Evolutionary conservation across 345 rosid genomes (phyloP).

Genomic region (Linum trigynum): DNA sequence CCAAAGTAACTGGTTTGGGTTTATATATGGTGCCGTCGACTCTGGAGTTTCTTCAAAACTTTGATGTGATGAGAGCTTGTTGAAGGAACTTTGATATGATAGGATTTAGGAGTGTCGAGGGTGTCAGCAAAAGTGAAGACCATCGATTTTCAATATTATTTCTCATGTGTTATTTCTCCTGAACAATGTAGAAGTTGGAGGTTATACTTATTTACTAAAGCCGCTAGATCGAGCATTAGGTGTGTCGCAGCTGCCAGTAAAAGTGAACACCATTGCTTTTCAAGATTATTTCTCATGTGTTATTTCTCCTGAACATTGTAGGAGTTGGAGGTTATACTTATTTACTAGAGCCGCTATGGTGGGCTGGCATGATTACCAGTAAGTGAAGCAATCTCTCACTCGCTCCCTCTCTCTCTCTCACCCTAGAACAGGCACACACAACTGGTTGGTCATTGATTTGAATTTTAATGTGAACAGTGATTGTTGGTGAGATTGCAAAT

Average conservation of each 20-base stretch:
- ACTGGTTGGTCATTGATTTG: constrained; percentile 2
- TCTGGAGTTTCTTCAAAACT: not conserved
- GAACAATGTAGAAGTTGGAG: constrained; percentile 61
- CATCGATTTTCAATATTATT: no score
- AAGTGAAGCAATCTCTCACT: constrained; percentile 15
- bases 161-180: constrained; percentile 3
- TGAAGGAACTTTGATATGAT: no score
- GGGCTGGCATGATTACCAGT: constrained; percentile 90
- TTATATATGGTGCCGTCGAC: not conserved
- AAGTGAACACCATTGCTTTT: not conserved
- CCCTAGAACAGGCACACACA: not conserved
- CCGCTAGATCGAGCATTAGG: no score
- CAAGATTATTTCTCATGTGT: not conserved
- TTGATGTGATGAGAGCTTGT: no score
- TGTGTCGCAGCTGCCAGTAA: not conserved
- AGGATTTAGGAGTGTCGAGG: no score
- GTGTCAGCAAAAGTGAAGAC: not conserved
- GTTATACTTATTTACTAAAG: constrained; percentile 73
- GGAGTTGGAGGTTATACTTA: constrained; percentile 89
- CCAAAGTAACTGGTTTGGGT: not conserved
- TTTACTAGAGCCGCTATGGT: constrained; percentile 90
- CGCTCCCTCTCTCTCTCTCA: not conserved
- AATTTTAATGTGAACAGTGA: constrained; percentile 38
- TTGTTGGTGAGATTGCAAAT: constrained; percentile 81
- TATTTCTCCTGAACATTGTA: constrained; percentile 20